Percentiles rank a stretch among this genome's conserved stretches.
Evolutionary conservation across 305 asterid genomes (phyloP).

Genomic region (Fraxinus latifolia): DNA sequence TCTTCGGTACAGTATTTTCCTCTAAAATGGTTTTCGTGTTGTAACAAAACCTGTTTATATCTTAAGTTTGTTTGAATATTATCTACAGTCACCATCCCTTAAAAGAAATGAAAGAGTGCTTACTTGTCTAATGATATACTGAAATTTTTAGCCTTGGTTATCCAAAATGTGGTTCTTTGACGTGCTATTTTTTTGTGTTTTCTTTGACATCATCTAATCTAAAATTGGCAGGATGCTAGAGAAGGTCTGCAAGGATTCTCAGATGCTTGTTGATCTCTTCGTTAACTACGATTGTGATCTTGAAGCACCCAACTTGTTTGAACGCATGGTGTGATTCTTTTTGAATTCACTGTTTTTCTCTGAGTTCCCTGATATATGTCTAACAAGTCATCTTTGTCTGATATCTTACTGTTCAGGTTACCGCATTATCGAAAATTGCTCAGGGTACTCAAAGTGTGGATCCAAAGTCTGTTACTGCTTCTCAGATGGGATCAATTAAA

Average conservation of each 20-base stretch:
- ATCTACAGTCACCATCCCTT: slow-evolving; percentile 11
- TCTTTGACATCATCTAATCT: slow-evolving; percentile 18
- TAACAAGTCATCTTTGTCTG: slow-evolving; percentile 30
- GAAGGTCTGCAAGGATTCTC: slow-evolving; percentile 92
- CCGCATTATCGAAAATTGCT: slow-evolving; percentile 80
- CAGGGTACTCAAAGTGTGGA: slow-evolving; percentile 88
- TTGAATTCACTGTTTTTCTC: slow-evolving; percentile 9
- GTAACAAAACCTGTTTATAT: slow-evolving; percentile 10
- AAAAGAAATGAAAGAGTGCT: slow-evolving; percentile 1
- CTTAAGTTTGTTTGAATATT: slow-evolving; percentile 19
- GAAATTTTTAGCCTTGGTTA: slow-evolving; percentile 3
- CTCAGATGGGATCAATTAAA: slow-evolving; percentile 78
- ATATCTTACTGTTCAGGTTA: slow-evolving; percentile 51
- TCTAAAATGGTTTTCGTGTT: slow-evolving; percentile 20
- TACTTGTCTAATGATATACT: not conserved
- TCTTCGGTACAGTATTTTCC: slow-evolving; percentile 64
- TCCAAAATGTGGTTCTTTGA: not conserved
- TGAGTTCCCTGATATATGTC: slow-evolving; percentile 20
- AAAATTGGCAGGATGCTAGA: slow-evolving; percentile 81
- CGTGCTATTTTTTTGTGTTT: not conserved
- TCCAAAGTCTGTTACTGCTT: slow-evolving; percentile 71
- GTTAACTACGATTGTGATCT: slow-evolving; percentile 99
- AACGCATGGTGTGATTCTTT: slow-evolving; percentile 62
- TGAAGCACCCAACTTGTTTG: slow-evolving; percentile 93
- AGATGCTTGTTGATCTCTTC: slow-evolving; percentile 93